Evolutionary conservation across 2,329 filamentous ascomycete species (phyloP).

Genomic region (Pleurostoma richardsiae): DNA sequence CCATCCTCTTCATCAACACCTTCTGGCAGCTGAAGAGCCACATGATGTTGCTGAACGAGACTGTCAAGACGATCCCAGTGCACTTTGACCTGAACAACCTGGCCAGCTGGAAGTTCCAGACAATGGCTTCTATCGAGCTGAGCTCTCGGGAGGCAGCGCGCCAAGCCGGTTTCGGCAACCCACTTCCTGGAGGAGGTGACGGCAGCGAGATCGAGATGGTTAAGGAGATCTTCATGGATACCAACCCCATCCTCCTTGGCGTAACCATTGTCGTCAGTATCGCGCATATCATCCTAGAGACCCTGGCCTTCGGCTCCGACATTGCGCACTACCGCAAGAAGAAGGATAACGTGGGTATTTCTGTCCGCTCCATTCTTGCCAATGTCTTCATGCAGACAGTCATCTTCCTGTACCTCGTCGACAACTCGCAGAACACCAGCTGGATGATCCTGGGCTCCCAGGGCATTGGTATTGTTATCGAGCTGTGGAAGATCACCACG

Average conservation of each 20-base stretch:
- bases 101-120: conserved; percentile 82
- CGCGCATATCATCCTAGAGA: conserved; percentile 91
- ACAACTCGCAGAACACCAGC: conserved; percentile 95
- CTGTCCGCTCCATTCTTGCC: conserved; percentile 88
- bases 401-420: conserved; percentile 94
- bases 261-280: conserved; percentile 82
- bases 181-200: conserved; percentile 73
- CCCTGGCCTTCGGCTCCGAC: conserved; percentile 93
- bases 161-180: conserved; percentile 69
- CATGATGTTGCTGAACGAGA: conserved; percentile 89
- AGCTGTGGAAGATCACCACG: conserved; percentile 93
- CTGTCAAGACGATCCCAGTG: conserved; percentile 74
- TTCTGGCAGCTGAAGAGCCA: conserved; percentile 95
- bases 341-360: conserved; percentile 98
- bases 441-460: conserved; percentile 99
- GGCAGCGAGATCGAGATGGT: conserved; percentile 95
- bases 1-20: conserved; percentile 86
- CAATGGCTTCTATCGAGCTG: conserved; percentile 80
- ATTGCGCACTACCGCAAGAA: conserved; percentile 99
- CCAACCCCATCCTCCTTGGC: conserved; percentile 83
- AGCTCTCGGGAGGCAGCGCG: conserved; percentile 79
- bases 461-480: conserved; percentile 69
- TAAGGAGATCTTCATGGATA: conserved; percentile 92
- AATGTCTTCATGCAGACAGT: conserved; percentile 97
- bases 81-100: conserved; percentile 81